phyloP scores from a whole-genome alignment of 495 filamentous ascomycete genomes.

The Xylaria castorea region DNA sequence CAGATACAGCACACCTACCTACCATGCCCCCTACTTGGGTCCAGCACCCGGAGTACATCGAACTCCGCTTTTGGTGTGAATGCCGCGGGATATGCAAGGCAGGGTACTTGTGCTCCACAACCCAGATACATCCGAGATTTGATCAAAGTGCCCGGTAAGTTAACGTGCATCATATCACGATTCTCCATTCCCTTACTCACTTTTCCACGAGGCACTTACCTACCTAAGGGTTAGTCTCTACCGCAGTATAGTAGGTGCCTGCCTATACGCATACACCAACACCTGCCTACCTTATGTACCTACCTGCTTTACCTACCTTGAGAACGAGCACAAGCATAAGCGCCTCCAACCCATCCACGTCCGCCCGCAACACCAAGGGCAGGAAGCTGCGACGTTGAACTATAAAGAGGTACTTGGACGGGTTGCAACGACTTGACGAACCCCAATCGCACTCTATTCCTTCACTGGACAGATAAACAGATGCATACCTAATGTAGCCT shows the following conservation, averaged over 20 bases:
- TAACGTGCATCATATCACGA: background rate
- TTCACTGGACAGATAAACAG: background rate
- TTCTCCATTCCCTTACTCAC: background rate
- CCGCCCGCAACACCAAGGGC: background rate
- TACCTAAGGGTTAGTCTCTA: background rate
- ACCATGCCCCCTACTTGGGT: background rate
- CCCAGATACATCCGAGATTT: background rate
- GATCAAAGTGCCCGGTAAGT: background rate
- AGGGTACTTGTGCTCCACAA: background rate
- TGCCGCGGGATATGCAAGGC: background rate
- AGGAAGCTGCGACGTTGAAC: constrained; percentile 1
- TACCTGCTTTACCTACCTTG: background rate
- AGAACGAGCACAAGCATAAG: background rate
- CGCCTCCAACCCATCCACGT: background rate
- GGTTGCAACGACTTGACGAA: background rate
- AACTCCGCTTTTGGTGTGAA: background rate
- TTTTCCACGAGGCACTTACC: constrained; percentile 9
- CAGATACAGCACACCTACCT: background rate
- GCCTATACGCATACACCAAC: background rate
- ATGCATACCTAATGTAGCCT: background rate
- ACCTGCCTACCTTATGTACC: background rate
- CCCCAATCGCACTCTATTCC: background rate
- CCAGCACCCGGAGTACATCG: background rate
- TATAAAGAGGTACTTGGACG: background rate
- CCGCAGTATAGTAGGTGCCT: no score